Conservation (phyloP, 2,329 filamentous ascomycete genomes). For the Orbilia oligospora region DNA sequence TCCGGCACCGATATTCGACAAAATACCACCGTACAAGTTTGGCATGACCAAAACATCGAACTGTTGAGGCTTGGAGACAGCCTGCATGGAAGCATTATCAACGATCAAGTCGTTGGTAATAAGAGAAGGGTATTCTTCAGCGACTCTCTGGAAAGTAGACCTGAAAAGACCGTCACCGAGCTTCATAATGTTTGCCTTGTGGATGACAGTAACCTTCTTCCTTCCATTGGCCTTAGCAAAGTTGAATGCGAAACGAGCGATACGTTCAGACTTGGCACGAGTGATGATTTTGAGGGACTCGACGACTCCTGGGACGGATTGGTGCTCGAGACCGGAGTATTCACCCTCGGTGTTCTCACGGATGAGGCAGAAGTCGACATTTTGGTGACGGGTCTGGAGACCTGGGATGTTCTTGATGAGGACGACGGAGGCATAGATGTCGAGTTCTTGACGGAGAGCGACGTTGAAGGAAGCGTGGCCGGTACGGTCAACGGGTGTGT, state of each 20-base stretch:
- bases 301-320: constrained; percentile 94
- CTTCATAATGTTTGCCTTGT: constrained; percentile 99
- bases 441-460: constrained; percentile 97
- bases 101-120: constrained; percentile 99
- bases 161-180: constrained; percentile 98
- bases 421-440: constrained; percentile 98
- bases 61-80: constrained; percentile 94
- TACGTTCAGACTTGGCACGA: constrained; percentile 97
- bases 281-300: constrained; percentile 99
- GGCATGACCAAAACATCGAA: constrained; percentile 99
- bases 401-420: constrained; percentile 99
- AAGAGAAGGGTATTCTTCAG: constrained; percentile 94
- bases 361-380: constrained; percentile 99
- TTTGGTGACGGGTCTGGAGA: constrained; percentile 95
- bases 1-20: constrained; percentile 98
- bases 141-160: constrained; percentile 92
- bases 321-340: constrained; percentile 99
- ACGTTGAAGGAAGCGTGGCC: constrained; percentile 99
- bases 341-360: constrained; percentile 99
- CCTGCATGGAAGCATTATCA: constrained; percentile 99
- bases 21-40: constrained; percentile 97
- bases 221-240: constrained; percentile 99
- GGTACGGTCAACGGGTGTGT: constrained; percentile 95
- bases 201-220: constrained; percentile 99
- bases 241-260: constrained; percentile 97